Base-by-base conservation (phyloP, 1,284 basidiomycete genomes). In the Malassezia brasiliensis region DNA sequence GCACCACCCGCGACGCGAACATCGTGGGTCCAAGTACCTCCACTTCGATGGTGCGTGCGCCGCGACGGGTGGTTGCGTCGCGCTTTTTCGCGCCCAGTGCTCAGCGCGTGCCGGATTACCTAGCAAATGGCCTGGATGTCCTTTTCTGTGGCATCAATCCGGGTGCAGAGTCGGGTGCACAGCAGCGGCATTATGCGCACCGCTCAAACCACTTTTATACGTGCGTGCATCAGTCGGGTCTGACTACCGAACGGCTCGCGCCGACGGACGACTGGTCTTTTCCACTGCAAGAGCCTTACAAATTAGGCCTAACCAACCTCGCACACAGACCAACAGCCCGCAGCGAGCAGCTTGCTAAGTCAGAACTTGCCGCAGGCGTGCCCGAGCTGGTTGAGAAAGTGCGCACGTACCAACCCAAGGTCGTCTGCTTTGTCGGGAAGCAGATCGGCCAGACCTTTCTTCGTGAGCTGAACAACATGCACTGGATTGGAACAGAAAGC, bases 121-220 rank as follows among this genome's bases (percentile, higher is more conserved):
- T 56, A 3, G 14, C 10, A 19, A 20, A 19, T 0, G 12, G 19
- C 19, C 6, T 56, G 3, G 49, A 56, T 30, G 54, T 56, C 1
- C n/a, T 56, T 0, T 56, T 56, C 20, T 56, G 54, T 11, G 54
- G 54, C 5, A 56, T 56, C 32, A 56, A 56, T 41, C 54, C 54
- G 12, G 54, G 54, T 5, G 25, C 49, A 5, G 44, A 47, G 19
- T 56, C 54, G 8, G 54, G 42, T 12, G 49, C 49, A 22, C 48
- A 41, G 31, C 36, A 49, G n/a, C 54, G 40, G 10, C 54, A 56
- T n/a, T 56, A 56, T 39, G 47, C 54, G 22, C 54, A 56, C 28
- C 48, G 17, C 22, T 47, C 54, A 8, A 56, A 56, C 41, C 54
- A 56, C 20, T 56, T 56, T 30, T 56, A 56, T 22, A 15, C 28